Conservation (phyloP, 2,329 filamentous ascomycete genomes). For the Aspergillus thermomutatus region DNA sequence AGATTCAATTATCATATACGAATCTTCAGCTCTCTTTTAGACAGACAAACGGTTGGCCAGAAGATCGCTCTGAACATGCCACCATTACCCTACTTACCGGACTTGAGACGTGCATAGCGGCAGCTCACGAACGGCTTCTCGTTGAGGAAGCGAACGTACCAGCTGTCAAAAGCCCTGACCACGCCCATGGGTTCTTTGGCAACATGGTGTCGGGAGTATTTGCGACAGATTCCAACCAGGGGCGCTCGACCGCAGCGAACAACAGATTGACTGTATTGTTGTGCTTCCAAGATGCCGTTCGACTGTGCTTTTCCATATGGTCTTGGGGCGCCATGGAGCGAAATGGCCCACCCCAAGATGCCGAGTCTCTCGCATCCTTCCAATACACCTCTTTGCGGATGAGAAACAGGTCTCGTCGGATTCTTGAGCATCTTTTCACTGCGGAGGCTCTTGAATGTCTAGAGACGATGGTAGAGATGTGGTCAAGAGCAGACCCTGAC, state of each 20-base stretch:
- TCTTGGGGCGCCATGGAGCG: slow-evolving; percentile 70
- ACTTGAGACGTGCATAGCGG: slow-evolving; percentile 83
- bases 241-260: slow-evolving; percentile 84
- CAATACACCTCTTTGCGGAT: slow-evolving; percentile 86
- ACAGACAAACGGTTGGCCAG: slow-evolving; percentile 35
- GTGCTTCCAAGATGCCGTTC: slow-evolving; percentile 94
- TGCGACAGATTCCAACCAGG: slow-evolving; percentile 69
- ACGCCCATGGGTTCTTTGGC: slow-evolving; percentile 83
- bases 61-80: slow-evolving; percentile 56
- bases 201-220: slow-evolving; percentile 94
- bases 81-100: slow-evolving; percentile 83
- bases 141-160: slow-evolving; percentile 69
- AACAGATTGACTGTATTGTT: slow-evolving; percentile 88
- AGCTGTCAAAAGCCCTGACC: slow-evolving; percentile 72
- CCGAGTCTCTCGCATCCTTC: slow-evolving; percentile 73
- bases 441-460: slow-evolving; percentile 91
- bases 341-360: slow-evolving; percentile 52
- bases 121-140: slow-evolving; percentile 77
- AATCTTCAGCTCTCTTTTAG: slow-evolving; percentile 57
- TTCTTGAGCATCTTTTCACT: slow-evolving; percentile 88
- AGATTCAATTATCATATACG: slow-evolving; percentile 70
- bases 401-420: slow-evolving; percentile 80
- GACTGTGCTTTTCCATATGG: slow-evolving; percentile 92
- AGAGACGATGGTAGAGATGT: slow-evolving; percentile 84
- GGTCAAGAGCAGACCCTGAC: slow-evolving; percentile 57